phyloP scores from a whole-genome alignment of 257 asterid species.

The Solanum neorickii region DNA sequence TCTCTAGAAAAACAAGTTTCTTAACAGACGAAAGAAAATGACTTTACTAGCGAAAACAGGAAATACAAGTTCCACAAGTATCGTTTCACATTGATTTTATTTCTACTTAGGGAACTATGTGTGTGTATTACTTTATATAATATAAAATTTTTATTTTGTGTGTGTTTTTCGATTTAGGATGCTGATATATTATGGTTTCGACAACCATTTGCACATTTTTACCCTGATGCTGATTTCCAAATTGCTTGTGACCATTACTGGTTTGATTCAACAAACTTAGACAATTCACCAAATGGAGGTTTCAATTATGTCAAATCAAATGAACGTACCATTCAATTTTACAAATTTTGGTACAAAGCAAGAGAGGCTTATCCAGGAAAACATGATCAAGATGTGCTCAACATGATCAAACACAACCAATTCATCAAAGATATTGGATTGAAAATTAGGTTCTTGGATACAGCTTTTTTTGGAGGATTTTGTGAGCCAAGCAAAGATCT shows the following conservation, averaged over 20 bases:
- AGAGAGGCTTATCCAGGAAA: slow-evolving; percentile 27
- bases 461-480: slow-evolving; percentile 49
- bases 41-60: neutral
- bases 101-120: neutral
- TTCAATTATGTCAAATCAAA: slow-evolving; percentile 50
- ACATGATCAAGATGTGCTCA: slow-evolving; percentile 57
- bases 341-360: slow-evolving; percentile 35
- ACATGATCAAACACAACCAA: slow-evolving; percentile 27
- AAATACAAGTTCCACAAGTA: neutral
- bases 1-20: too few species aligned
- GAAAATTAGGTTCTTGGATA: slow-evolving; percentile 36
- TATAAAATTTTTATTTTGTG: neutral
- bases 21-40: too few species aligned
- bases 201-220: slow-evolving; percentile 40
- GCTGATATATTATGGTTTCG: slow-evolving; percentile 65
- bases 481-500: slow-evolving; percentile 44
- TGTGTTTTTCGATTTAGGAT: slow-evolving; percentile 15
- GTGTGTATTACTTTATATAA: neutral
- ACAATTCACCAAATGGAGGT: slow-evolving; percentile 48
- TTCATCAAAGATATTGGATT: slow-evolving; percentile 20
- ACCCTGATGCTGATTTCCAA: slow-evolving; percentile 41
- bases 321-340: slow-evolving; percentile 33
- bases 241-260: slow-evolving; percentile 46
- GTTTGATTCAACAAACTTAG: slow-evolving; percentile 13
- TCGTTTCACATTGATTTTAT: neutral